A percentile compares a stretch with the other conserved stretches of the same genome.
These are phyloP conservation scores for Penicillium sp. DNA, from an alignment of 2,329 filamentous ascomycete genomes.

Conservation along the genomic window DNA sequence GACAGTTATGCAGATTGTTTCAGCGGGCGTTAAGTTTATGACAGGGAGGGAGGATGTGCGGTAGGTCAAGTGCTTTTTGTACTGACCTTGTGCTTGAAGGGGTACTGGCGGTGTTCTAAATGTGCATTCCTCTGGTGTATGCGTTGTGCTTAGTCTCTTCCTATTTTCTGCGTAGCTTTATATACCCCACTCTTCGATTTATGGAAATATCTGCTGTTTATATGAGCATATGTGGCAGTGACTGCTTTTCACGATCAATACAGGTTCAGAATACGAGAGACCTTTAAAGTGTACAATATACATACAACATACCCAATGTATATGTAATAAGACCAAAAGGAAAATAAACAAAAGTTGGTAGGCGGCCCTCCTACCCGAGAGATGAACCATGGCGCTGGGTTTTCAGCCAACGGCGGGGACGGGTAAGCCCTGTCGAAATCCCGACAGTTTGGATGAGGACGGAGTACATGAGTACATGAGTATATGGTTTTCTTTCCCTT, in stretches of 20 bases:
- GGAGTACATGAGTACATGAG: too few species aligned
- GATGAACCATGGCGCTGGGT: conserved; percentile 37
- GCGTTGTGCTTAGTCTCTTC: not conserved
- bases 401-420: conserved; percentile 20
- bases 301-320: too few species aligned
- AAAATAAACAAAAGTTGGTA: not conserved
- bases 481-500: not conserved
- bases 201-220: not conserved
- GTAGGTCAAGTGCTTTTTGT: conserved; percentile 1
- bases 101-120: not conserved
- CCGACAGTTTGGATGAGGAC: conserved; percentile 24
- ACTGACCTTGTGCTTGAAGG: not conserved
- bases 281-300: not conserved
- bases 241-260: not conserved
- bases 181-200: conserved; percentile 12
- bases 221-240: not conserved
- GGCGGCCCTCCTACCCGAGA: conserved; percentile 20
- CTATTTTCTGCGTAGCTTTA: not conserved
- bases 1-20: conserved; percentile 30
- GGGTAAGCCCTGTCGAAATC: conserved; percentile 17
- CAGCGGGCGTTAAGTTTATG: conserved; percentile 31
- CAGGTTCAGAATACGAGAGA: not conserved
- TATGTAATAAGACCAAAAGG: too few species aligned
- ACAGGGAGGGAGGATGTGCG: conserved; percentile 24
- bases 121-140: not conserved